Conservation (phyloP, 2,329 filamentous ascomycete species). For the Trematosphaeria pertusa region DNA sequence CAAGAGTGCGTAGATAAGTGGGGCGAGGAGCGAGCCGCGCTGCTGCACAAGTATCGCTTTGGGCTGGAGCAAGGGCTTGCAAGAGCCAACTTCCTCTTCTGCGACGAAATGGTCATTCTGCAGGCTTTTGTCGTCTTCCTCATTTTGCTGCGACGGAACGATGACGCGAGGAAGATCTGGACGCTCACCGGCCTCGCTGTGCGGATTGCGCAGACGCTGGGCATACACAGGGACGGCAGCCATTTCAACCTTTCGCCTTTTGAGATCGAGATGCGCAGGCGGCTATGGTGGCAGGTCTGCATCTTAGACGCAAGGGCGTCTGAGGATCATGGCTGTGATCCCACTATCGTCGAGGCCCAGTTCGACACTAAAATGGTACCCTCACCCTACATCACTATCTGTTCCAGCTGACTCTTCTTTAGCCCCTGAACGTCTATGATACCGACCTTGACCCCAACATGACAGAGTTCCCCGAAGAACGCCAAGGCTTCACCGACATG, state of each 20-base stretch:
- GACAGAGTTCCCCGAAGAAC: conserved; percentile 56
- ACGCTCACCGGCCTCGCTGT: conserved; percentile 65
- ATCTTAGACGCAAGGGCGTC: conserved; percentile 66
- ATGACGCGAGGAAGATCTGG: conserved; percentile 61
- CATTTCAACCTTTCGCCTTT: conserved; percentile 65
- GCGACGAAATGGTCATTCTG: conserved; percentile 66
- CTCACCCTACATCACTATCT: not conserved
- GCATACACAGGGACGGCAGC: conserved; percentile 65
- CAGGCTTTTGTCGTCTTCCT: conserved; percentile 70
- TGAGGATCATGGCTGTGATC: conserved; percentile 69
- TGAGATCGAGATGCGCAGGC: conserved; percentile 65
- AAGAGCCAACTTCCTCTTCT: conserved; percentile 67
- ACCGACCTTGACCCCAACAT: conserved; percentile 58
- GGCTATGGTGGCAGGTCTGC: conserved; percentile 67
- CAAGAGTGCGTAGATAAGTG: conserved; percentile 57
- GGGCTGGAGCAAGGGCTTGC: conserved; percentile 69
- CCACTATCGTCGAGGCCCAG: conserved; percentile 63
- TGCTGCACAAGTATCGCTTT: conserved; percentile 66
- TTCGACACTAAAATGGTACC: conserved; percentile 64
- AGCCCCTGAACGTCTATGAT: conserved; percentile 65
- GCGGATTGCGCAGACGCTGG: conserved; percentile 65
- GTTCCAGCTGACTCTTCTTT: conserved; percentile 11
- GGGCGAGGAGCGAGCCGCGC: conserved; percentile 58
- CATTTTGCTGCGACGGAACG: conserved; percentile 61
- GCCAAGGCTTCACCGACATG: conserved; percentile 64